phyloP scores from a whole-genome alignment of 768 basidiomycete genomes.

The Pleurotus tuber-regium region DNA sequence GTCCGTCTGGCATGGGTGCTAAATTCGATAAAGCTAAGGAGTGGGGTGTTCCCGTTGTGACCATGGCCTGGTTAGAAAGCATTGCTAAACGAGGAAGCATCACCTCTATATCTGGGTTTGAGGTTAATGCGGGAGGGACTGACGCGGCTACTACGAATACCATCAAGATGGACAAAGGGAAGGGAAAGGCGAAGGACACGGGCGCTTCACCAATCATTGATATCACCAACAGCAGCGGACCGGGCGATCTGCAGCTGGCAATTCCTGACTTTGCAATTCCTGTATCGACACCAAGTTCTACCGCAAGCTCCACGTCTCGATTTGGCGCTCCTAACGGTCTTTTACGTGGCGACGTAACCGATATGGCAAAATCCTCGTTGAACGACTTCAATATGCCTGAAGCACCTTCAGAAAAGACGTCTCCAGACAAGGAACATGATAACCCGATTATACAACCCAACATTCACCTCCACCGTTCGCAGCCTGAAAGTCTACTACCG shows the following conservation, averaged over 20 bases:
- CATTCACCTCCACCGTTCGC: neutral
- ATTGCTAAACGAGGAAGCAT: conserved; percentile 55
- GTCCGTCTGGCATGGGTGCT: conserved; percentile 62
- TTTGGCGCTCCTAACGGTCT: conserved; percentile 1
- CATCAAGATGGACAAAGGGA: conserved; percentile 13
- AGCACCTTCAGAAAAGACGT: neutral
- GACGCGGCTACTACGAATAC: neutral
- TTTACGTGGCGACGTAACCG: neutral
- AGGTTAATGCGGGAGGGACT: conserved; percentile 13
- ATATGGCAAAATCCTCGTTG: neutral
- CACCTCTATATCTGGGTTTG: conserved; percentile 30
- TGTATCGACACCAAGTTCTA: conserved; percentile 10
- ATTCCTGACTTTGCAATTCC: conserved; percentile 11
- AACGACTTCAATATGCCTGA: neutral
- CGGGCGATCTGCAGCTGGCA: conserved; percentile 7
- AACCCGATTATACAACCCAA: too few species aligned
- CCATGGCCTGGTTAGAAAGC: conserved; percentile 64
- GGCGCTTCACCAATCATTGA: conserved; percentile 32
- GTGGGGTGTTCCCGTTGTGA: conserved; percentile 77
- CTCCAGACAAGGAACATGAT: neutral
- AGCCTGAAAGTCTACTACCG: too few species aligned
- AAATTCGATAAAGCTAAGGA: conserved; percentile 79
- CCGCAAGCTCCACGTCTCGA: neutral
- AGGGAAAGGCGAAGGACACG: conserved; percentile 19
- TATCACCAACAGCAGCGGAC: conserved; percentile 43